These are phyloP conservation scores for Stagonosporopsis cucurbitacearum DNA, from an alignment of 2,329 filamentous ascomycete species.

Conservation along the genomic window DNA sequence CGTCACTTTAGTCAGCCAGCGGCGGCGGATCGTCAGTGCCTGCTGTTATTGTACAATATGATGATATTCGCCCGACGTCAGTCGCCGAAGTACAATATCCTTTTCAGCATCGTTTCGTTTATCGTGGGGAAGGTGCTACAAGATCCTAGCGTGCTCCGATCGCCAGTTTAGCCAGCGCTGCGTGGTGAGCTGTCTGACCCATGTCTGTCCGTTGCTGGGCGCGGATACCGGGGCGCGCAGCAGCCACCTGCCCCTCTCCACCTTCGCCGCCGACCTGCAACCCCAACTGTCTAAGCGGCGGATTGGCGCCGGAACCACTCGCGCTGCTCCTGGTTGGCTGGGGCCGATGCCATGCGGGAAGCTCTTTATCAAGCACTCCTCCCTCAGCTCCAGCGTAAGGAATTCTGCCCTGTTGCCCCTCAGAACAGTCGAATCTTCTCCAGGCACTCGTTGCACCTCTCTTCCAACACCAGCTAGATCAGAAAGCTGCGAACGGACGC, in stretches of 20 bases:
- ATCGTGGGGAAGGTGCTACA: slow-evolving; percentile 31
- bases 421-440: neutral
- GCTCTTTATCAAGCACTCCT: slow-evolving; percentile 14
- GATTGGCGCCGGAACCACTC: slow-evolving; percentile 11
- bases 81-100: slow-evolving; percentile 14
- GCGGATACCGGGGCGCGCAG: slow-evolving; percentile 15
- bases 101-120: slow-evolving; percentile 25
- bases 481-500: slow-evolving; percentile 5
- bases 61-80: slow-evolving; percentile 9
- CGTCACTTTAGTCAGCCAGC: slow-evolving; percentile 10
- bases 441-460: neutral
- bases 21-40: slow-evolving; percentile 7
- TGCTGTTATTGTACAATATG: too few relatives aligned
- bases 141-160: slow-evolving; percentile 31
- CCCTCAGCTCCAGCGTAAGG: neutral
- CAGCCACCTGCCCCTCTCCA: slow-evolving; percentile 6
- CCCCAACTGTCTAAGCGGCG: slow-evolving; percentile 14
- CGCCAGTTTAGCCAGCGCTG: slow-evolving; percentile 16
- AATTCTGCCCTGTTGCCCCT: neutral
- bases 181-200: slow-evolving; percentile 17
- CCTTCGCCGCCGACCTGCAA: slow-evolving; percentile 16
- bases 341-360: neutral
- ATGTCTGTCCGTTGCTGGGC: slow-evolving; percentile 11
- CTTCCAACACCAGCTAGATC: neutral
- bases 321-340: slow-evolving; percentile 14